Evolutionary conservation across 306 rosid genomes (phyloP).

Genomic region (Morella rubra): DNA sequence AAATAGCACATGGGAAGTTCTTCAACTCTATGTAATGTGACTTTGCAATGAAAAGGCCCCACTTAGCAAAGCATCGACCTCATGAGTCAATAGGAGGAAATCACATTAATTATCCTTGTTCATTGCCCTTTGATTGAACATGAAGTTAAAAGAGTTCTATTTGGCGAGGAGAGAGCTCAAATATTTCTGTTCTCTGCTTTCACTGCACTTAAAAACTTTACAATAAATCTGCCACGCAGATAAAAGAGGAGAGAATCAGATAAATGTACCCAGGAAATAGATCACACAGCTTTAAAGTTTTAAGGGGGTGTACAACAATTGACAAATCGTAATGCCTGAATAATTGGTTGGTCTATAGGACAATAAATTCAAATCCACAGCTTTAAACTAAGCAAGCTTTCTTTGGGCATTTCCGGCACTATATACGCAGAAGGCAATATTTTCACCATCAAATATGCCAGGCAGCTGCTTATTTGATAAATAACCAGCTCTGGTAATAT

Average conservation of each 20-base stretch:
- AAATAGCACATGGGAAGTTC: no score
- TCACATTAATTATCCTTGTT: not conserved
- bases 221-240: not conserved
- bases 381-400: not conserved
- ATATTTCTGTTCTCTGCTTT: not conserved
- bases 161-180: not conserved
- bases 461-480: no score
- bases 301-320: not conserved
- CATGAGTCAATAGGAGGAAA: not conserved
- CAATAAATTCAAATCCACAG: not conserved
- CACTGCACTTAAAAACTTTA: not conserved
- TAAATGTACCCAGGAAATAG: not conserved
- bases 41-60: not conserved
- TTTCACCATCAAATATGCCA: not conserved
- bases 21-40: not conserved
- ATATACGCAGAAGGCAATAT: not conserved
- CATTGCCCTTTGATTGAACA: conserved; percentile 5
- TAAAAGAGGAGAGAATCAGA: not conserved
- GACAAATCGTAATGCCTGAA: not conserved
- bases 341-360: not conserved
- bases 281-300: not conserved
- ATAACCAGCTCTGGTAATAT: no score
- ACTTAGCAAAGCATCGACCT: not conserved
- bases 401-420: not conserved
- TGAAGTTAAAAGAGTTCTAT: not conserved